Conservation (phyloP, 192 early-diverging fungal genomes). For the Umbelopsis ramanniana region DNA sequence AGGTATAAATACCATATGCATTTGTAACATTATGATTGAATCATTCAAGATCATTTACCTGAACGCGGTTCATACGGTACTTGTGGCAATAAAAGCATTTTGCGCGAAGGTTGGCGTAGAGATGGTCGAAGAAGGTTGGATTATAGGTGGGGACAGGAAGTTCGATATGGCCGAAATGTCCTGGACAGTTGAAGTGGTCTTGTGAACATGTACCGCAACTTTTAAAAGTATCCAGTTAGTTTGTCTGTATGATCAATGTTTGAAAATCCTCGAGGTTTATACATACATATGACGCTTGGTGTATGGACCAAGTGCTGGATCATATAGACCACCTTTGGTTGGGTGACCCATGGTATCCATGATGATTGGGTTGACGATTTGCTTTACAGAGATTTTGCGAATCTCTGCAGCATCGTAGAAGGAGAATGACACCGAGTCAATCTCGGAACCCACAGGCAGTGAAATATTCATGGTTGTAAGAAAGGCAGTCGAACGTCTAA, state of each 20-base stretch:
- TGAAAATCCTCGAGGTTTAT: background rate
- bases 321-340: constrained; percentile 89
- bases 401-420: constrained; percentile 90
- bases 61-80: constrained; percentile 64
- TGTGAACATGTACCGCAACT: constrained; percentile 89
- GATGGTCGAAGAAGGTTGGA: constrained; percentile 92
- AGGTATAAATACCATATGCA: background rate
- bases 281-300: constrained; percentile 74
- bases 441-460: constrained; percentile 77
- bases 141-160: constrained; percentile 88
- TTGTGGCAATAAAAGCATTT: constrained; percentile 91
- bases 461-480: constrained; percentile 78
- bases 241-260: background rate
- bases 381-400: constrained; percentile 91
- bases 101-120: constrained; percentile 85
- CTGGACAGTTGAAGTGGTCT: constrained; percentile 84
- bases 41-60: constrained; percentile 44
- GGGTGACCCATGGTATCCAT: constrained; percentile 93
- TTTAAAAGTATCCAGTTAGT: background rate
- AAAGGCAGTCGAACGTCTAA: constrained; percentile 7
- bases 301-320: constrained; percentile 92
- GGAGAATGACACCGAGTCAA: constrained; percentile 89
- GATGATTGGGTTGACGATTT: constrained; percentile 85
- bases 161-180: constrained; percentile 98
- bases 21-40: background rate